Base-by-base conservation (phyloP, 129 eudicot species). In the Glebionis coronaria region DNA sequence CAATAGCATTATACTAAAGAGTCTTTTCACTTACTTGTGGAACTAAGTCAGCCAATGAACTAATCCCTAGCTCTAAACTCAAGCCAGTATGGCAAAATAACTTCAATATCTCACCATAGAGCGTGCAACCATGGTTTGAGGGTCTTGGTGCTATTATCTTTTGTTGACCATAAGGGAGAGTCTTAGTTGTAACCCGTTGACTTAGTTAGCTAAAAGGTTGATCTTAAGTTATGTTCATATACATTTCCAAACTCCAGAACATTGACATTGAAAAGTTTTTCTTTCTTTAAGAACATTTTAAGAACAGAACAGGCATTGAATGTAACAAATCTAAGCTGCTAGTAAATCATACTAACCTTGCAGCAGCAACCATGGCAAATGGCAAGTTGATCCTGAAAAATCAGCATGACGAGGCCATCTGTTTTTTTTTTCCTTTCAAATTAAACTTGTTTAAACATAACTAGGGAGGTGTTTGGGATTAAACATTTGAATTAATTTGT, bases 11-110 rank as follows among this genome's bases (percentile, higher is more conserved):
- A 19, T 6, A 58, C 16, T 35, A 28, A 49, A 4, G n/a, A n/a
- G 61, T 63, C 14, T 66, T 46, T 54, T 67, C 28, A 1, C 19
- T 67, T 35, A 44, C 62, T 9, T 27, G 27, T 57, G 63, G 7
- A 57, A 57, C 7, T 9, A 57, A 23, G 38, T 57, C 16, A 56
- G 15, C 15, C 40, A 14, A 27, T 1, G 11, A 27, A 57, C 44
- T 8, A 18, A 54, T 20, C 20, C 59, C 59, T 9, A 54, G 23
- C 59, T 54, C 2, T 54, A 23, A 54, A 4, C 23, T 54, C 11
- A 19, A 11, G 27, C 61, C 31, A 10, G 11, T 25, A 11, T 55
- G 14, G 61, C 61, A 55, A 55, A n/a, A 18, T 52, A 52, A 21
- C 57, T 52, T 52, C 40, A 31, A 8, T 29, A 5, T 31, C 9